phyloP scores from a whole-genome alignment of 305 asterid species.

The Fraxinus baroniana region DNA sequence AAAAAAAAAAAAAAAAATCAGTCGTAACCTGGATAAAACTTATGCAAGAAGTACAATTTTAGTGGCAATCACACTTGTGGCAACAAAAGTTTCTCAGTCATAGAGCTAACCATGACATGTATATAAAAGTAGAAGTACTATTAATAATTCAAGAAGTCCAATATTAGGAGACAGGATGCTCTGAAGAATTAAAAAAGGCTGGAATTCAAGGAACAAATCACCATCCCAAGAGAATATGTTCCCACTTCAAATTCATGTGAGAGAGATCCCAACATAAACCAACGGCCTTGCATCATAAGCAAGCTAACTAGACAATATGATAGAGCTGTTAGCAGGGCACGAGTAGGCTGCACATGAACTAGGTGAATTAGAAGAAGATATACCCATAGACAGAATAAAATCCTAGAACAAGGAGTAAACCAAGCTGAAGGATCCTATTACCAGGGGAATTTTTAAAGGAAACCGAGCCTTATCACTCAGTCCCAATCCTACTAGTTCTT shows the following conservation, averaged over 20 bases:
- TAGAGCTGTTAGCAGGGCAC: not conserved
- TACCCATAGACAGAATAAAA: not conserved
- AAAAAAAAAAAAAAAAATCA: slow-evolving; percentile 6
- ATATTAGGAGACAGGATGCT: not conserved
- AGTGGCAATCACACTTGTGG: not conserved
- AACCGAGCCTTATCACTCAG: not conserved
- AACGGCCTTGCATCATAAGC: not conserved
- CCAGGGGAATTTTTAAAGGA: not conserved
- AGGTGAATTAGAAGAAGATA: not conserved
- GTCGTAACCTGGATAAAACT: slow-evolving; percentile 11
- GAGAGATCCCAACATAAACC: not conserved
- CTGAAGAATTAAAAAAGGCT: not conserved
- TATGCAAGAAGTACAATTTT: not conserved
- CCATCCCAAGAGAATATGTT: not conserved
- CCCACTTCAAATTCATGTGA: not conserved
- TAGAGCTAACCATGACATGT: not conserved
- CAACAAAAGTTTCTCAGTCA: not conserved
- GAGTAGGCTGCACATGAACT: not conserved
- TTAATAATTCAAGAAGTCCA: not conserved
- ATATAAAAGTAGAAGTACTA: not conserved
- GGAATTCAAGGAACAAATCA: not conserved
- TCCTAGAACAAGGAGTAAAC: not conserved
- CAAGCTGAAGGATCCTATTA: not conserved
- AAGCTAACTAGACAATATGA: not conserved
- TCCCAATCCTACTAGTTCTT: not conserved